phyloP scores from a whole-genome alignment of 352 stramenopile genomes.

The Phytophthora pini region DNA sequence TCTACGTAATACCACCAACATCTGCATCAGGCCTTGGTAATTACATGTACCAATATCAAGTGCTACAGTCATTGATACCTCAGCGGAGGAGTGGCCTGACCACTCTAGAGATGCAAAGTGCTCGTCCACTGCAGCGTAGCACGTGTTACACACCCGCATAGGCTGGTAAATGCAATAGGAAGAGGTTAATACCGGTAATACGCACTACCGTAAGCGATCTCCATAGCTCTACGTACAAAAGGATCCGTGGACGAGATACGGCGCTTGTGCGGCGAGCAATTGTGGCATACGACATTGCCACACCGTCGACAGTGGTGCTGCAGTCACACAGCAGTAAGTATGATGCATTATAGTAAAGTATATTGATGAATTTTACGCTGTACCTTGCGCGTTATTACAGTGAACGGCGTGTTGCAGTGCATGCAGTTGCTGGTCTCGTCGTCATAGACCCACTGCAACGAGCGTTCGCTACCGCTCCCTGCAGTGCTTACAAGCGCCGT shows the following conservation, averaged over 20 bases:
- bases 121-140: constrained; percentile 84
- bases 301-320: constrained; percentile 87
- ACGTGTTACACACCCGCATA: constrained; percentile 89
- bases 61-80: constrained; percentile 37
- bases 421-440: constrained; percentile 89
- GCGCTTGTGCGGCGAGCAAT: constrained; percentile 87
- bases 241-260: constrained; percentile 82
- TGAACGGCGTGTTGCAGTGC: constrained; percentile 89
- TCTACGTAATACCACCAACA: constrained; percentile 30
- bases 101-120: constrained; percentile 87
- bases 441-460: constrained; percentile 85
- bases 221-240: constrained; percentile 58
- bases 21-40: background rate
- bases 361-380: background rate
- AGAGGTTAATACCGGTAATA: constrained; percentile 6
- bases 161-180: constrained; percentile 48
- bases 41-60: too few relatives aligned
- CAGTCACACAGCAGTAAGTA: constrained; percentile 10
- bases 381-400: constrained; percentile 84
- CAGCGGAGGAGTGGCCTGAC: constrained; percentile 76
- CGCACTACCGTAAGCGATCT: background rate
- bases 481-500: constrained; percentile 43
- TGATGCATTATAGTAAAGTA: background rate
- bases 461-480: constrained; percentile 47
- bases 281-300: constrained; percentile 87